phyloP scores from a whole-genome alignment of 176 grass and related monocot species.

The Leersia perrieri region DNA sequence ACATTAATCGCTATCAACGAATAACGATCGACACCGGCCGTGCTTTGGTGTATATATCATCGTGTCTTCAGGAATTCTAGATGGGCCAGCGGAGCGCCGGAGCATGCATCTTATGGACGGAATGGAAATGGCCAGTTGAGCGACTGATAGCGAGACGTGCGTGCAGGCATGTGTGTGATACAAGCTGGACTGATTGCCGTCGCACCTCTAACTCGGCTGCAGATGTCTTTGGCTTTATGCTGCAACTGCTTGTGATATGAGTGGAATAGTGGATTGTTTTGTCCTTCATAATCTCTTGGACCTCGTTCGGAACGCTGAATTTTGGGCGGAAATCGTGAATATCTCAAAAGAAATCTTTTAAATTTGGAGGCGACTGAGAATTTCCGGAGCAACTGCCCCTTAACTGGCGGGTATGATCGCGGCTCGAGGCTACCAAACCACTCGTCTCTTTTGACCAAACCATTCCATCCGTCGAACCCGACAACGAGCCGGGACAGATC shows the following conservation, averaged over 20 bases:
- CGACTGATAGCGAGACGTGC: not conserved
- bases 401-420: not conserved
- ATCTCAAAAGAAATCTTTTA: not conserved
- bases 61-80: not conserved
- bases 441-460: not conserved
- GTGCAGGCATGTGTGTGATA: conserved; percentile 21
- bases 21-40: not conserved
- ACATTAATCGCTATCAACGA: not conserved
- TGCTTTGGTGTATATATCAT: no score
- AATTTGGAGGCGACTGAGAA: not conserved
- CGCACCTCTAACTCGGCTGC: not conserved
- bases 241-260: no score
- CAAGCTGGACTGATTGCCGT: not conserved
- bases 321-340: no score
- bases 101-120: not conserved
- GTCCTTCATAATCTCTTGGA: not conserved
- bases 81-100: not conserved
- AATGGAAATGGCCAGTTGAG: not conserved
- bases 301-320: no score
- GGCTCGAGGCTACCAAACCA: conserved; percentile 25
- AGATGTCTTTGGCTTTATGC: no score
- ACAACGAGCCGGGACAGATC: not conserved
- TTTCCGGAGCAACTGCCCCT: not conserved
- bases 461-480: not conserved
- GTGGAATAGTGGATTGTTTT: no score